Base-by-base conservation (phyloP, 768 basidiomycete genomes). In the Tubosaeta sp. region DNA sequence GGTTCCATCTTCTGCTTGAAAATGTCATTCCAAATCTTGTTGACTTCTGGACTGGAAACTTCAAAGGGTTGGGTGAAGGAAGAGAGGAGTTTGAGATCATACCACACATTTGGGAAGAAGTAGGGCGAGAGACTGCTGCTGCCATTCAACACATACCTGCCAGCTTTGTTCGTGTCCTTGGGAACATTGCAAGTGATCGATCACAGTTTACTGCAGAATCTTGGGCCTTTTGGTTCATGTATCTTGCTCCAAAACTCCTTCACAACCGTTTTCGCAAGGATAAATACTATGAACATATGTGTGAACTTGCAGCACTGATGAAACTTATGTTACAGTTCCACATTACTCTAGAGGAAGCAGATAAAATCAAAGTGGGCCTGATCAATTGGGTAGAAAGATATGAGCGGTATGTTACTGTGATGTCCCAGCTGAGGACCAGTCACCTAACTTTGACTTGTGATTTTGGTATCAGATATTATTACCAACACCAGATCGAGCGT, bases 91-190 rank as follows among this genome's bases (percentile, higher is more conserved):
- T 74, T 32, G 46, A 60, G 4, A 53, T 76, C 14, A 19, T 27
- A 0, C 37, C 43, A 6, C 50, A 56, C 2, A 65, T 77, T 1
- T 78, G 77, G 78, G 65, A 75, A 25, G 71, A 67, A 0, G 70
- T 80, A 39, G 72, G 76, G 0, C 46, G 54, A 16, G 74, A 65
- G 31, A 71, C 68, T 0, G 52, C 46, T 27, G 59, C 48, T 14
- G 50, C 63, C 2, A 47, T 56, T 16, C 10, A 58, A 51, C 26
- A 62, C 56, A 39, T 74, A 65, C n/a, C 68, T 47, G 69, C 60
- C 0, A 67, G 71, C 57, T 55, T 59, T 19, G 53, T 75, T 10
- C 51, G 64, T 27, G 53, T 52, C 2, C 50, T 61, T 3, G 68
- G 71, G 0, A 74, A 77, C 55, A 73, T 75, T 9, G 44, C 64